Percentiles rank a stretch among this genome's conserved stretches.
Conservation (phyloP, 2,329 filamentous ascomycete genomes). For the Colletotrichum cuscutae region DNA sequence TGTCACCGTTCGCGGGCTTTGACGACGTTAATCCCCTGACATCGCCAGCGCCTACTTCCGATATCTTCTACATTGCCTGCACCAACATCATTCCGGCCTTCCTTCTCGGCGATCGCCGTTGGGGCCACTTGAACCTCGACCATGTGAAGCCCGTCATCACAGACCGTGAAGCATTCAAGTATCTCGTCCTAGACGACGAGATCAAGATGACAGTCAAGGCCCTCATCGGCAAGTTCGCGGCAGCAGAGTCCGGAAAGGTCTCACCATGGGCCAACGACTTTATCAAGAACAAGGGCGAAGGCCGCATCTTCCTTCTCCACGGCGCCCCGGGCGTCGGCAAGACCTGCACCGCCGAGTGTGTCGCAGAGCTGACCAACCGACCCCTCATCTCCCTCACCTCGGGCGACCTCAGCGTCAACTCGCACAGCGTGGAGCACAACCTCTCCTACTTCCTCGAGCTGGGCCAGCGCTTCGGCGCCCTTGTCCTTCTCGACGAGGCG, state of each 20-base stretch:
- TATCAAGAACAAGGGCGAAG: slow-evolving; percentile 53
- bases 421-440: slow-evolving; percentile 51
- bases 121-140: slow-evolving; percentile 55
- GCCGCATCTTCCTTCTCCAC: slow-evolving; percentile 62
- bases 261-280: slow-evolving; percentile 55
- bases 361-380: slow-evolving; percentile 60
- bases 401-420: slow-evolving; percentile 57
- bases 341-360: slow-evolving; percentile 65
- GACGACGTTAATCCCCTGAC: slow-evolving; percentile 50
- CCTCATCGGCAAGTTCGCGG: slow-evolving; percentile 59
- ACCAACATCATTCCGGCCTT: slow-evolving; percentile 58
- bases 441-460: slow-evolving; percentile 60
- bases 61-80: slow-evolving; percentile 56
- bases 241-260: slow-evolving; percentile 48
- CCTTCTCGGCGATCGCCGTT: slow-evolving; percentile 55
- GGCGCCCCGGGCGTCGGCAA: slow-evolving; percentile 67
- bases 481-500: slow-evolving; percentile 68
- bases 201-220: slow-evolving; percentile 59
- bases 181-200: slow-evolving; percentile 59
- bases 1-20: slow-evolving; percentile 51
- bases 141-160: slow-evolving; percentile 51
- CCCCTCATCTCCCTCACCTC: slow-evolving; percentile 63
- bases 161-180: slow-evolving; percentile 60
- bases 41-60: slow-evolving; percentile 49
- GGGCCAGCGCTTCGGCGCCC: slow-evolving; percentile 59